Evolutionary conservation across 257 asterid species (phyloP).

Genomic region (Solanum corneliomulleri): DNA sequence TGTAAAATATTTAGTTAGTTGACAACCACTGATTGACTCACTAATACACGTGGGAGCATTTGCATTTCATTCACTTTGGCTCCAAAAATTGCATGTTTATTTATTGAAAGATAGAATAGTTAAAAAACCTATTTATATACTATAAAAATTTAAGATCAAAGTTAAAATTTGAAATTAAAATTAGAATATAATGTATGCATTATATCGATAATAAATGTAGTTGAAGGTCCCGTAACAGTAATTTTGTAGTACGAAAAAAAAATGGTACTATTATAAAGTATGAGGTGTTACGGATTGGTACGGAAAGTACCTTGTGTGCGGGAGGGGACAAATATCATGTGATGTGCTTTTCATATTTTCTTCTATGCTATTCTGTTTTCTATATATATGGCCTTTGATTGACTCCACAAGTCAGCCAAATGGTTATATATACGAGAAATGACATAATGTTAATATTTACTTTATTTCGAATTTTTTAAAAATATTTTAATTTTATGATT

Average conservation of each 20-base stretch:
- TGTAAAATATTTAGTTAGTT: too few species aligned
- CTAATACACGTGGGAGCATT: too few species aligned
- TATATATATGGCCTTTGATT: background rate
- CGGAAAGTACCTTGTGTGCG: background rate
- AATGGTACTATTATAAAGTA: background rate
- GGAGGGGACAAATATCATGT: background rate
- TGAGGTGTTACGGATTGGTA: background rate
- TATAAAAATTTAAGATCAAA: accelerated
- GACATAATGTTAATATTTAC: too few species aligned
- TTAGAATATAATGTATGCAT: too few species aligned
- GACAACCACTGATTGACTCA: too few species aligned
- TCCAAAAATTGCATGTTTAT: too few species aligned
- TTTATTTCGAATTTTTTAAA: accelerated
- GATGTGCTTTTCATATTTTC: background rate
- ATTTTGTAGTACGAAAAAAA: background rate
- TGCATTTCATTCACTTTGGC: too few species aligned
- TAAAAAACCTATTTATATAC: too few species aligned
- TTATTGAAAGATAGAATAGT: too few species aligned
- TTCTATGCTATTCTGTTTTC: background rate
- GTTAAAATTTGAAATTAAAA: too few species aligned
- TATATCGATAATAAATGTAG: background rate
- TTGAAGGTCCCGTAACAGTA: background rate
- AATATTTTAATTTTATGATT: too few species aligned
- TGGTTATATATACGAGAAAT: background rate
- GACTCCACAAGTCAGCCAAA: background rate